Evolutionary conservation across 805 yeast genomes (phyloP).

Genomic region (Clavispora santaluciae): DNA sequence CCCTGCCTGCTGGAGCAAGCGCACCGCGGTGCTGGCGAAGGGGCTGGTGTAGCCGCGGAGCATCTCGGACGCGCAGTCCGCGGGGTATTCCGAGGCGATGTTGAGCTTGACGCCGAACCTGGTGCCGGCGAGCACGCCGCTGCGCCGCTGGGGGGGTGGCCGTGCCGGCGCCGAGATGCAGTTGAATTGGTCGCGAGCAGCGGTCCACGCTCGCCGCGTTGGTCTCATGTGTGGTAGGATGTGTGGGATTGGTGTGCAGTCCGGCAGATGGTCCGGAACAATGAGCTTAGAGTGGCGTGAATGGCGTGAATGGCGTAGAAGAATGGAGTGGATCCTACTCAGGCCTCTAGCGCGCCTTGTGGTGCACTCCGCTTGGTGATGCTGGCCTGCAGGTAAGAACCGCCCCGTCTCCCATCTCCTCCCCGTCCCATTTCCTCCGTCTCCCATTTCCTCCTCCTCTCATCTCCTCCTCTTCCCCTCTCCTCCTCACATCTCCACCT

Average conservation of each 20-base stretch:
- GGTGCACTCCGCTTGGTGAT: background rate
- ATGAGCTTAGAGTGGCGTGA: too few relatives aligned
- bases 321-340: too few relatives aligned
- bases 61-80: slow-evolving; percentile 75
- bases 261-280: too few relatives aligned
- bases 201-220: background rate
- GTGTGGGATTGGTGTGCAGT: too few relatives aligned
- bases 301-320: too few relatives aligned
- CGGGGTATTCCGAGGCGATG: slow-evolving; percentile 62
- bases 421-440: background rate
- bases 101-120: slow-evolving; percentile 62
- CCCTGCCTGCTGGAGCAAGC: slow-evolving; percentile 49
- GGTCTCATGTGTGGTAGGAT: background rate
- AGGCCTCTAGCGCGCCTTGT: too few relatives aligned
- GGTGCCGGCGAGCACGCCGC: background rate
- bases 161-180: slow-evolving; percentile 2
- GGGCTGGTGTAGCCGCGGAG: slow-evolving; percentile 65
- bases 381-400: background rate
- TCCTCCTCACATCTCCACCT: background rate
- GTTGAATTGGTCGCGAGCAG: slow-evolving; percentile 10
- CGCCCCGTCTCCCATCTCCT: background rate
- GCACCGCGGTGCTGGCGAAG: slow-evolving; percentile 70
- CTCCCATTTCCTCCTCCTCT: background rate
- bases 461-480: background rate
- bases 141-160: background rate